These are phyloP conservation scores for Suillus fuscotomentosus DNA, from an alignment of 768 basidiomycete species.

Conservation along the genomic window DNA sequence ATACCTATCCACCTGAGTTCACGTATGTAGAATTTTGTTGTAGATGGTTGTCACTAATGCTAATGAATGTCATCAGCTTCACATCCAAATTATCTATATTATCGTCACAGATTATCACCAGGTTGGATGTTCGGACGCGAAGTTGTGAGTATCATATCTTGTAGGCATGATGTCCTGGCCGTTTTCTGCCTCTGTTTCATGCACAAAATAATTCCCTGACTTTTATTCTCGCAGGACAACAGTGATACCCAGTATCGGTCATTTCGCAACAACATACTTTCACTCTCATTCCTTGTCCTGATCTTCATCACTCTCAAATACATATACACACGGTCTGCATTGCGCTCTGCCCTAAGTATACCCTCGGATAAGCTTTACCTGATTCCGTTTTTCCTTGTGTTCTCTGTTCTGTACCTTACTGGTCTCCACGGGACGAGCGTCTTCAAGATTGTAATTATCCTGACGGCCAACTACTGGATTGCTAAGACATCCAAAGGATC, in stretches of 20 bases:
- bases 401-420: conserved; percentile 63
- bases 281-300: conserved; percentile 48
- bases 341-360: conserved; percentile 22
- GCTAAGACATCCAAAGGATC: conserved; percentile 45
- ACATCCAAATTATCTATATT: conserved; percentile 73
- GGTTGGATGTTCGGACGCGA: conserved; percentile 84
- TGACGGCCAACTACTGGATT: conserved; percentile 68
- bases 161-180: neutral
- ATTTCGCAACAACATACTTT: conserved; percentile 78
- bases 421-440: conserved; percentile 80
- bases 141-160: conserved; percentile 54
- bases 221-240: conserved; percentile 66
- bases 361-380: conserved; percentile 34
- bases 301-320: conserved; percentile 59
- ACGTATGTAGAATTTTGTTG: conserved; percentile 48
- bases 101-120: conserved; percentile 50
- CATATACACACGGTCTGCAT: conserved; percentile 38
- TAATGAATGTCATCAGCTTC: conserved; percentile 41
- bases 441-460: conserved; percentile 74
- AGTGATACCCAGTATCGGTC: conserved; percentile 89
- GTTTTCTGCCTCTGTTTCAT: conserved; percentile 1
- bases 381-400: conserved; percentile 57
- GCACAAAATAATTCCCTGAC: conserved; percentile 1
- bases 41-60: neutral
- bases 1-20: conserved; percentile 71